These are phyloP conservation scores for Plectosphaerella plurivora DNA, from an alignment of 2,329 filamentous ascomycete species.

Conservation along the genomic window DNA sequence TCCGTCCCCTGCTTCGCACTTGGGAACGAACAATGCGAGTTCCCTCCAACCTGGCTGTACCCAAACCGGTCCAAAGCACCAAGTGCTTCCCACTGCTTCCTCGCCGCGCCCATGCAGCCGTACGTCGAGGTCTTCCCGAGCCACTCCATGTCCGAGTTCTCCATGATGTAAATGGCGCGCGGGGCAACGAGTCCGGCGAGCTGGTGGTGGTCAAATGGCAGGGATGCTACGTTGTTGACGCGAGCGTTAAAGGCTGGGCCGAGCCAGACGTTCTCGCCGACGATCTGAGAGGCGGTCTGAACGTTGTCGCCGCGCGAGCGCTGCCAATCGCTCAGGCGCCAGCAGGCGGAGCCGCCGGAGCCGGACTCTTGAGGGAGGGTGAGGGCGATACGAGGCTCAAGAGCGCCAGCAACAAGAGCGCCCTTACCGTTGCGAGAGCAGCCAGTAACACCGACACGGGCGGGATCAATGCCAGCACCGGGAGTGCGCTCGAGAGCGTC, in stretches of 20 bases:
- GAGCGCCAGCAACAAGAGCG: constrained; percentile 42
- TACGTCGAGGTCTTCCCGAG: constrained; percentile 42
- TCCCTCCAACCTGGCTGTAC: constrained; percentile 40
- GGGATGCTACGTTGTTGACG: constrained; percentile 40
- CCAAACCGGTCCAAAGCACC: constrained; percentile 43
- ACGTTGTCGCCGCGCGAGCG: constrained; percentile 40
- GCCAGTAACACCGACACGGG: constrained; percentile 38
- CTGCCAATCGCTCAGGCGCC: constrained; percentile 29
- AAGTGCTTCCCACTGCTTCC: constrained; percentile 41
- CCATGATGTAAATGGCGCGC: constrained; percentile 42
- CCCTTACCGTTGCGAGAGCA: constrained; percentile 49
- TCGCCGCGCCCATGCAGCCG: constrained; percentile 44
- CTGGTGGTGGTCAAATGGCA: constrained; percentile 49
- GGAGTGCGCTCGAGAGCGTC: constrained; percentile 38
- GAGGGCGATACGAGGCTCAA: constrained; percentile 42
- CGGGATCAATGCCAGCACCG: constrained; percentile 28
- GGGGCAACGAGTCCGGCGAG: constrained; percentile 47
- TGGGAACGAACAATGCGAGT: constrained; percentile 47
- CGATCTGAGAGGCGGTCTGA: constrained; percentile 44
- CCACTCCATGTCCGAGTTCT: constrained; percentile 47
- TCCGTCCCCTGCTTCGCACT: constrained; percentile 34
- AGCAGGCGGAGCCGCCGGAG: constrained; percentile 43
- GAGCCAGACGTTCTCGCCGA: constrained; percentile 51
- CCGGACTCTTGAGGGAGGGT: constrained; percentile 46
- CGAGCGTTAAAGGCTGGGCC: constrained; percentile 42